phyloP scores from a whole-genome alignment of 306 rosid species.

The Arachis hypogaea region DNA sequence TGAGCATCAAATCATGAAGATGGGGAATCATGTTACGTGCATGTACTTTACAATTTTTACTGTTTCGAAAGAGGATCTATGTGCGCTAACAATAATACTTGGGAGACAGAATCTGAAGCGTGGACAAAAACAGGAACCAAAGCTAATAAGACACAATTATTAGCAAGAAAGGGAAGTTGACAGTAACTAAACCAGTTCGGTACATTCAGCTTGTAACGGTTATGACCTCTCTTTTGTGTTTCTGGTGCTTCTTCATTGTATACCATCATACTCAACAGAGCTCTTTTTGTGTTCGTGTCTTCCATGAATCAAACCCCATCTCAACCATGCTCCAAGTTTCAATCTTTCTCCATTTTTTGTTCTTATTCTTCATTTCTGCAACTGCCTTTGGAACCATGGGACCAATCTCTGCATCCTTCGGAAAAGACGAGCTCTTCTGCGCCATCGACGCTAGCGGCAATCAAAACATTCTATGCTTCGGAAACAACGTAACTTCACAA shows the following conservation, averaged over 20 bases:
- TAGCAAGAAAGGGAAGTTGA: slow-evolving; percentile 29
- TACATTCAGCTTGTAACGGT: slow-evolving; percentile 48
- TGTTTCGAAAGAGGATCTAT: not conserved
- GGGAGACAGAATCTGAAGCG: not conserved
- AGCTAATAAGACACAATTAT: not conserved
- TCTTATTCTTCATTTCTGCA: slow-evolving; percentile 32
- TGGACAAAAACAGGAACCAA: not conserved
- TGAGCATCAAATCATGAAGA: not conserved
- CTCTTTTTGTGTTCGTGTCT: too few species aligned
- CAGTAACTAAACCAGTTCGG: slow-evolving; percentile 41
- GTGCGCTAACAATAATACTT: not conserved
- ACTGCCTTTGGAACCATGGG: slow-evolving; percentile 85
- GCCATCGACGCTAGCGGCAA: slow-evolving; percentile 91
- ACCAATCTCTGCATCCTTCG: slow-evolving; percentile 80
- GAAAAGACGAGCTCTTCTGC: slow-evolving; percentile 69
- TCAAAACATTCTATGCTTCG: slow-evolving; percentile 86
- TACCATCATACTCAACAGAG: too few species aligned
- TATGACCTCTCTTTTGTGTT: too few species aligned
- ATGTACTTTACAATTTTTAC: not conserved
- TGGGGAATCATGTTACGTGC: not conserved
- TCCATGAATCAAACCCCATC: too few species aligned
- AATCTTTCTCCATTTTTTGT: slow-evolving; percentile 34
- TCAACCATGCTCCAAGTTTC: slow-evolving; percentile 58
- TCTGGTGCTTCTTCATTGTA: too few species aligned
- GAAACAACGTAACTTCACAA: slow-evolving; percentile 55